Evolutionary conservation across 2,329 filamentous ascomycete species (phyloP).

Genomic region (Colletotrichum orbiculare): DNA sequence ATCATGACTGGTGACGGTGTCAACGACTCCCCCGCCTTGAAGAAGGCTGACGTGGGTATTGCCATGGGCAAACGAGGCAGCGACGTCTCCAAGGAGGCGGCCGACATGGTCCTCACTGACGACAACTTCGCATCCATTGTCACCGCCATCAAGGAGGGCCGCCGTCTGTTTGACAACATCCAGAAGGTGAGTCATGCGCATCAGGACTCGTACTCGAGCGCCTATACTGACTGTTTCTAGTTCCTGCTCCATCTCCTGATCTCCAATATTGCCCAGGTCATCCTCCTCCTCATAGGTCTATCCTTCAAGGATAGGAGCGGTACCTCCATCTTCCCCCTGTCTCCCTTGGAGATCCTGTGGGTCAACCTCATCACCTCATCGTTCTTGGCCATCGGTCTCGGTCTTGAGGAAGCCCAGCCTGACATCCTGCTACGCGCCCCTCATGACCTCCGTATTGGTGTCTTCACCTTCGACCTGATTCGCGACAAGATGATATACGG

Average conservation of each 20-base stretch:
- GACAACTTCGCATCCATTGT: slow-evolving; percentile 89
- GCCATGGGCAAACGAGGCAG: slow-evolving; percentile 79
- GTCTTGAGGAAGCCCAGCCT: slow-evolving; percentile 74
- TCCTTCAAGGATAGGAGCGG: slow-evolving; percentile 71
- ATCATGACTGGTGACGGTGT: slow-evolving; percentile 83
- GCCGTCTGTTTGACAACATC: slow-evolving; percentile 78
- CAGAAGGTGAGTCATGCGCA: slow-evolving; percentile 68
- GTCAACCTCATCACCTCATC: slow-evolving; percentile 80
- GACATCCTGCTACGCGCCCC: slow-evolving; percentile 76
- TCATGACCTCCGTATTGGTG: slow-evolving; percentile 67
- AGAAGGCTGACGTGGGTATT: slow-evolving; percentile 79
- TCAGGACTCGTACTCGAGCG: slow-evolving; percentile 8
- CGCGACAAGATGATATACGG: slow-evolving; percentile 76
- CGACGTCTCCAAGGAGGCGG: slow-evolving; percentile 82
- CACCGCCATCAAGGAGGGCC: slow-evolving; percentile 77
- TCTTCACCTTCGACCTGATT: slow-evolving; percentile 74
- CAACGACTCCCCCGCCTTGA: slow-evolving; percentile 79
- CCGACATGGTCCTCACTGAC: slow-evolving; percentile 88
- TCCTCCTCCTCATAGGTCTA: slow-evolving; percentile 75
- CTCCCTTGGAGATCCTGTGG: slow-evolving; percentile 80
- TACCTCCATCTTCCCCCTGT: slow-evolving; percentile 75
- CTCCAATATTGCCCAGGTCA: slow-evolving; percentile 77
- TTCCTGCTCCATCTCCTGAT: slow-evolving; percentile 74
- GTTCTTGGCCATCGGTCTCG: slow-evolving; percentile 77
- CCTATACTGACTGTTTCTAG: slow-evolving; percentile 43